These are phyloP conservation scores for Candida silvicultrix DNA, from an alignment of 805 yeast genomes.

Conservation along the genomic window DNA sequence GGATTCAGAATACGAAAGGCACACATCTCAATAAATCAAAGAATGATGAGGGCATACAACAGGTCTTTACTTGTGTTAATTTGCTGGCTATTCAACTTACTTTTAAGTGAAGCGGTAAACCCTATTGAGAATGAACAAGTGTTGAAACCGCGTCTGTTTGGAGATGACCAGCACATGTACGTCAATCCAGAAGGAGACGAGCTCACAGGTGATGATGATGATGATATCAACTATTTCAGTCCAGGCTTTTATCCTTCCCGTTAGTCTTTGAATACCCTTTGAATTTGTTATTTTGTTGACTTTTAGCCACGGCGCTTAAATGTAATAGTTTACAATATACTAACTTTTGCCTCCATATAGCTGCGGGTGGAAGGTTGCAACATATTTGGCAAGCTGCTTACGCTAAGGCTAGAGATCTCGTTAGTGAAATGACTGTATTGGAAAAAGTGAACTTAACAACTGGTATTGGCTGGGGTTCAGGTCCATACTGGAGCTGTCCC, in stretches of 20 bases:
- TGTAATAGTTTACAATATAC: not conserved
- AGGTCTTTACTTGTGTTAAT: not conserved
- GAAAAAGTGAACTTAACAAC: constrained; percentile 61
- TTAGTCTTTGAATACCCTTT: constrained; percentile 9
- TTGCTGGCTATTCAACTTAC: not conserved
- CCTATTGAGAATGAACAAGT: not conserved
- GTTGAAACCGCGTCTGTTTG: constrained; percentile 5
- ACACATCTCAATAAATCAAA: not conserved
- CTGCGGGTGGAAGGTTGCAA: constrained; percentile 42
- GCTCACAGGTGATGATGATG: constrained; percentile 8
- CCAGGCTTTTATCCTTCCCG: constrained; percentile 20
- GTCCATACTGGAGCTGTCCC: constrained; percentile 56
- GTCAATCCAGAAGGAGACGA: constrained; percentile 14
- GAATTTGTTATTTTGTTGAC: not conserved
- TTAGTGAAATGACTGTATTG: constrained; percentile 46
- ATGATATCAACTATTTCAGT: constrained; percentile 16
- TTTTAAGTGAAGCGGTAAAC: not conserved
- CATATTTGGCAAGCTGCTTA: constrained; percentile 53
- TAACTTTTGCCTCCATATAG: constrained; percentile 4
- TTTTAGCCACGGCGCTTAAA: not conserved
- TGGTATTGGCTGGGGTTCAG: constrained; percentile 59
- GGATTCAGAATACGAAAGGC: not conserved
- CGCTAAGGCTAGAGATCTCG: constrained; percentile 47
- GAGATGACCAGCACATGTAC: constrained; percentile 14
- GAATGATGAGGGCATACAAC: not conserved